Base-by-base conservation (phyloP, 2,329 filamentous ascomycete genomes). In the Verticillium albo-atrum region DNA sequence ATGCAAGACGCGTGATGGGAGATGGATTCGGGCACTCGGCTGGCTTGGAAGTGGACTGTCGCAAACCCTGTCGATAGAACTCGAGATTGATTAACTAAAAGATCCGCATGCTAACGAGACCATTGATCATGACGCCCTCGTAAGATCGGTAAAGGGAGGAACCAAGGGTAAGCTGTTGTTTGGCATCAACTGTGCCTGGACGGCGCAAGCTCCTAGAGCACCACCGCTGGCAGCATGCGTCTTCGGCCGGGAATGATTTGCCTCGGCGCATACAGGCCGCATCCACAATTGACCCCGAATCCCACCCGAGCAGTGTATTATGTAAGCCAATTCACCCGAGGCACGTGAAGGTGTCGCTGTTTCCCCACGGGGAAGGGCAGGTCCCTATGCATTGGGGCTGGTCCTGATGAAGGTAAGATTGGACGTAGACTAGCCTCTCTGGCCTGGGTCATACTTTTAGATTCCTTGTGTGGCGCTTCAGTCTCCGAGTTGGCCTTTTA, bases 181-280 rank as follows among this genome's bases (percentile, higher is more conserved):
- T n/a, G 42, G 25, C 42, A 50, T 23, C n/a, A 26, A 3, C 42
- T 50, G 42, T 50, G 42, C 42, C 42, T 23, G 42, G 42, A 26
- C 42, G 42, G 42, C 42, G 42, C 42, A 14, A 26, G 42, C 42
- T 26, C 42, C 42, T 47, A 4, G n/a, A 50, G n/a, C 42, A 47
- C 20, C n/a, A 20, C 25, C 42, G n/a, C n/a, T 47, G n/a, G 42
- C 42, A 47, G 42, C 30, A 9, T 42, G 35, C 23, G 32, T 20
- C 55, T 28, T 42, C 14, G 55, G 37, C 47, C 35, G 42, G 37
- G 55, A 57, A 51, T 51, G 55, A 57, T 57, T 57, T 57, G 55
- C 55, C 55, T 57, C 55, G 55, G 55, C 28, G 55, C 37, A 57
- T 30, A 34, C n/a, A 32, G 10, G 25, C 51, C 54, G 28, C 27